Conservation (phyloP, 192 early-diverging fungal genomes). For the Podila horticola region DNA sequence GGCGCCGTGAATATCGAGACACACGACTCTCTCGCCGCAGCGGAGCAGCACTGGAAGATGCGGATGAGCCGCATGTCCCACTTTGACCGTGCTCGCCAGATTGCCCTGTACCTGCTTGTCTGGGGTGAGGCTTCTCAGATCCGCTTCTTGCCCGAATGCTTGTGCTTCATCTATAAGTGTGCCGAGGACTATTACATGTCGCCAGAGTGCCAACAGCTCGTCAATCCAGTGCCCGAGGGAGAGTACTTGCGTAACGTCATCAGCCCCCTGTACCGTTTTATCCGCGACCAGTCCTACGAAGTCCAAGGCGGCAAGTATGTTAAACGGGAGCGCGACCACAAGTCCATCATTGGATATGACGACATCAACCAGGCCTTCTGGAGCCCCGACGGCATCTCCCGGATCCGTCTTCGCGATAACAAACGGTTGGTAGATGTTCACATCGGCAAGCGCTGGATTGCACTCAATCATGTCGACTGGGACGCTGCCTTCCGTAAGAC, state of each 20-base stretch:
- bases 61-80: slow-evolving; percentile 73
- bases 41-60: slow-evolving; percentile 67
- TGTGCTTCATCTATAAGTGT: slow-evolving; percentile 80
- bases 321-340: slow-evolving; percentile 79
- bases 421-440: slow-evolving; percentile 65
- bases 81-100: slow-evolving; percentile 69
- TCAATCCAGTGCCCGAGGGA: slow-evolving; percentile 65
- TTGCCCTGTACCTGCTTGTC: slow-evolving; percentile 74
- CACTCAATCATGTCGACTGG: slow-evolving; percentile 72
- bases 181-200: slow-evolving; percentile 63
- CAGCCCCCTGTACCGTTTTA: slow-evolving; percentile 73
- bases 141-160: slow-evolving; percentile 72
- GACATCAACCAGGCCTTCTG: slow-evolving; percentile 85
- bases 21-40: background rate
- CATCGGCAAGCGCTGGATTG: slow-evolving; percentile 61
- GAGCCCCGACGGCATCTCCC: slow-evolving; percentile 67
- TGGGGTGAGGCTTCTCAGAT: slow-evolving; percentile 81
- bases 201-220: slow-evolving; percentile 57
- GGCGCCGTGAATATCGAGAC: slow-evolving; percentile 1
- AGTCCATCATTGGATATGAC: slow-evolving; percentile 77
- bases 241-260: slow-evolving; percentile 72
- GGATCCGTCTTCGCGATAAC: slow-evolving; percentile 57
- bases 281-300: slow-evolving; percentile 78
- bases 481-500: slow-evolving; percentile 74
- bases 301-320: slow-evolving; percentile 69